A percentile compares a stretch with the other conserved stretches of the same genome.
Conservation (phyloP, 768 basidiomycete species). For the Boletus subcaerulescens region DNA sequence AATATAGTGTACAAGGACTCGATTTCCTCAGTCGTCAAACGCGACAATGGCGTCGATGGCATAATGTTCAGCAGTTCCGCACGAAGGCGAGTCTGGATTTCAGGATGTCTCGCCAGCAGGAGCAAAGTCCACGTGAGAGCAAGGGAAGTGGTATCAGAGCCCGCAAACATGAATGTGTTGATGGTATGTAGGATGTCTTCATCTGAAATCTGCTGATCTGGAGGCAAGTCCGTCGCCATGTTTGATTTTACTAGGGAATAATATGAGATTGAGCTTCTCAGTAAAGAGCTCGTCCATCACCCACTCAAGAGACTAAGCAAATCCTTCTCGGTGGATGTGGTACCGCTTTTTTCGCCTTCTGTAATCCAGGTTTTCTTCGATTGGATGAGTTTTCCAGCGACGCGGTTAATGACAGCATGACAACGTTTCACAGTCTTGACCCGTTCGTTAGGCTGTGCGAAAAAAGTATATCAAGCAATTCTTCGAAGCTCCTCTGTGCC, state of each 20-base stretch:
- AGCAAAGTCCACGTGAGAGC: conserved; percentile 83
- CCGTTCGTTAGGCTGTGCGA: conserved; percentile 50
- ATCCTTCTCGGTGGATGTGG: conserved; percentile 62
- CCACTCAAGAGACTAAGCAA: conserved; percentile 72
- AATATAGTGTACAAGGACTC: conserved; percentile 55
- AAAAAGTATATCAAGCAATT: conserved; percentile 1
- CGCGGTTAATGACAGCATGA: conserved; percentile 59
- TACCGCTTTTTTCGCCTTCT: conserved; percentile 54
- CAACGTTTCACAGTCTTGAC: conserved; percentile 51
- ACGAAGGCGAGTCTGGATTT: conserved; percentile 68
- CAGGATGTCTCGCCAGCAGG: conserved; percentile 64
- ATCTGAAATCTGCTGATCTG: conserved; percentile 76
- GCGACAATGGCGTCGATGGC: conserved; percentile 39
- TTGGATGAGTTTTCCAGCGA: conserved; percentile 73
- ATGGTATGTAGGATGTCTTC: conserved; percentile 83
- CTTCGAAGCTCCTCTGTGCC: neutral
- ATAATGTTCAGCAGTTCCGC: conserved; percentile 56
- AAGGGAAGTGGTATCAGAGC: conserved; percentile 84
- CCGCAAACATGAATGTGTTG: conserved; percentile 89
- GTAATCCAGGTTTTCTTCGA: conserved; percentile 73
- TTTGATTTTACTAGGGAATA: conserved; percentile 73
- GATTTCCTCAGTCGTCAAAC: conserved; percentile 61
- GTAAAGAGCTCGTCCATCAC: conserved; percentile 27
- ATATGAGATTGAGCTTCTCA: conserved; percentile 6
- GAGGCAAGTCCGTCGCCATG: conserved; percentile 61